Percentiles rank a stretch among this genome's conserved stretches.
phyloP scores from a whole-genome alignment of 2,329 filamentous ascomycete species.

The Fusarium transvaalense region DNA sequence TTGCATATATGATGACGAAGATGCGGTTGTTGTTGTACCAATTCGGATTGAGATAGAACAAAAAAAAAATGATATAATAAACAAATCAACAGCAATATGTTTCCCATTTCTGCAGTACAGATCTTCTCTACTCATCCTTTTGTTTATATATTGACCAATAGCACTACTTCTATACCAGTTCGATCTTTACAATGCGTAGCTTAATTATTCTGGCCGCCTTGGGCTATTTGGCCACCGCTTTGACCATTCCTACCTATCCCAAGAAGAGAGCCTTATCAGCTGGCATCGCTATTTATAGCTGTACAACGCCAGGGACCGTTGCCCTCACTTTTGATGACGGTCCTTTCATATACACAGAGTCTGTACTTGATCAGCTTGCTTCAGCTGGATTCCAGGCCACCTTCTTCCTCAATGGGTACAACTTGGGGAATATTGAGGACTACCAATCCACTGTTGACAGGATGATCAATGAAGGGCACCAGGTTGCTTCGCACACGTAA shows the following conservation, averaged over 20 bases:
- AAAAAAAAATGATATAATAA: not conserved
- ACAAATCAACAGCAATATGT: no score
- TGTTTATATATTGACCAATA: no score
- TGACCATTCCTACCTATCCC: not conserved
- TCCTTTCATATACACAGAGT: conserved; percentile 15
- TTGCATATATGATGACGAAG: conserved; percentile 21
- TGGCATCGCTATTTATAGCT: conserved; percentile 18
- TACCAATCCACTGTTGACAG: conserved; percentile 15
- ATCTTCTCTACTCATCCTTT: not conserved
- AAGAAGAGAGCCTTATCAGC: conserved; percentile 5
- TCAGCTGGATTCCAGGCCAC: conserved; percentile 11
- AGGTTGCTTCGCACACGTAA: conserved; percentile 27
- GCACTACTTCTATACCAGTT: no score
- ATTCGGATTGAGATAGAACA: not conserved
- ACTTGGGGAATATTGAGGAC: conserved; percentile 20
- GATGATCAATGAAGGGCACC: conserved; percentile 21
- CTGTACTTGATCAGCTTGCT: conserved; percentile 28
- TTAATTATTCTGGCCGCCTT: not conserved
- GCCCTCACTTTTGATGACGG: conserved; percentile 33
- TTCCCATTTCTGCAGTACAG: not conserved
- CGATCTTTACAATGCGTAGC: not conserved
- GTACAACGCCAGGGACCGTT: conserved; percentile 11
- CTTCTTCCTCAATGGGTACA: conserved; percentile 21
- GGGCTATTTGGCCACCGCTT: not conserved
- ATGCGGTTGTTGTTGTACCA: conserved; percentile 19